These are phyloP conservation scores for Solanum appendiculatum DNA, from an alignment of 257 asterid genomes.

Conservation along the genomic window DNA sequence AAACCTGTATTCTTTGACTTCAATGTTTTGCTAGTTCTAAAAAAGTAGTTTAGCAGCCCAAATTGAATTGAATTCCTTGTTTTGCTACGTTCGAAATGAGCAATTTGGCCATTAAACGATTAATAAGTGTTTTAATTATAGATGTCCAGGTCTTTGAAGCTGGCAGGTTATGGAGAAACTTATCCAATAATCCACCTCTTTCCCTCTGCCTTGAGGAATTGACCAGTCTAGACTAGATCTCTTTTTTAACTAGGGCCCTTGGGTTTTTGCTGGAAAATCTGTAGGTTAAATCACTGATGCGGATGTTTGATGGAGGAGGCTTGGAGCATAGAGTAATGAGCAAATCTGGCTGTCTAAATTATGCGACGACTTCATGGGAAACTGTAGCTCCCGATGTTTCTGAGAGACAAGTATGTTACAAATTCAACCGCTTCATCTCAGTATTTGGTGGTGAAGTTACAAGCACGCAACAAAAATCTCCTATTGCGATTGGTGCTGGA, in stretches of 20 bases:
- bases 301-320: slow-evolving; percentile 73
- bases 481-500: slow-evolving; percentile 31
- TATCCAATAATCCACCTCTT: not conserved
- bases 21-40: not conserved
- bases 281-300: slow-evolving; percentile 55
- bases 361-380: slow-evolving; percentile 57
- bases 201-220: not conserved
- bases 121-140: not conserved
- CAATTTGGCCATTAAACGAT: not conserved
- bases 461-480: slow-evolving; percentile 53
- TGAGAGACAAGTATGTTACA: slow-evolving; percentile 62
- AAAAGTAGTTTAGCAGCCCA: not conserved
- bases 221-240: not conserved
- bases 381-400: slow-evolving; percentile 15
- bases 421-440: slow-evolving; percentile 54
- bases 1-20: not conserved
- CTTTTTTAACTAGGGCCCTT: not conserved
- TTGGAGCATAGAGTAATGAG: slow-evolving; percentile 70
- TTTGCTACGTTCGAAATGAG: not conserved
- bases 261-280: not conserved
- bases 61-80: not conserved
- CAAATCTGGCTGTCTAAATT: slow-evolving; percentile 71
- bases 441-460: slow-evolving; percentile 78
- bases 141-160: not conserved
- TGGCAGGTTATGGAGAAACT: not conserved